A percentile compares a stretch with the other conserved stretches of the same genome.
Conservation (phyloP, 2,329 filamentous ascomycete species). For the Colletotrichum orbiculare region DNA sequence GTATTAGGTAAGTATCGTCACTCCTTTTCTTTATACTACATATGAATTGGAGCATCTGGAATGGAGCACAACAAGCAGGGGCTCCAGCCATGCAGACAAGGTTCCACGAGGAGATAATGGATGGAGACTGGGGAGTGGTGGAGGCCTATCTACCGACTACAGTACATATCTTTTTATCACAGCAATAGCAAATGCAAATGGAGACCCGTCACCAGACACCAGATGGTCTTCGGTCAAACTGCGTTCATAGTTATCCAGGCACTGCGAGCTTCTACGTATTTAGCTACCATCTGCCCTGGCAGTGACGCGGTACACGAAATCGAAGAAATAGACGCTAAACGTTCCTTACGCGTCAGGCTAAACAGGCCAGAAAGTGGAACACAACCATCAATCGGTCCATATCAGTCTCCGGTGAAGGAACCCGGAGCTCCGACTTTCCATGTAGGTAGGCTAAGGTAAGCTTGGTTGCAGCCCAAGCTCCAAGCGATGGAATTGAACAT, state of each 20-base stretch:
- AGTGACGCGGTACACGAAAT: neutral
- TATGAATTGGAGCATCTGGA: too few species aligned
- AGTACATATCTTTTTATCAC: neutral
- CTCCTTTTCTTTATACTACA: too few species aligned
- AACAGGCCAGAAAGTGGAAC: neutral
- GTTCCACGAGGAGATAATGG: neutral
- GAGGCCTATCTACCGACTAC: neutral
- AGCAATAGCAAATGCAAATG: neutral
- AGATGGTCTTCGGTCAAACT: too few species aligned
- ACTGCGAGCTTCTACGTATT: too few species aligned
- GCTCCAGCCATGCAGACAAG: neutral
- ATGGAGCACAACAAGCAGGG: constrained; percentile 6
- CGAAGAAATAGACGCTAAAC: neutral
- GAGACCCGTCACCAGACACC: too few species aligned
- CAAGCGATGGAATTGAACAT: neutral
- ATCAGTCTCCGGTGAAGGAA: neutral
- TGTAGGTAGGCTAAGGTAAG: neutral
- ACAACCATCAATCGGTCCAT: too few species aligned
- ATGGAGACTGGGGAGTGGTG: constrained; percentile 6
- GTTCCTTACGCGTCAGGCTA: neutral
- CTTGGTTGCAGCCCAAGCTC: constrained; percentile 26
- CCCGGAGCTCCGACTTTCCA: constrained; percentile 9
- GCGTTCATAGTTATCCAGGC: too few species aligned
- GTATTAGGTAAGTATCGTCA: too few species aligned
- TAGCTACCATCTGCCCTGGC: too few species aligned